Percentiles rank a stretch among this genome's conserved stretches.
These are phyloP conservation scores for Cyclostephanos tholiformis DNA, from an alignment of 108 stramenopile species.

Conservation along the genomic window DNA sequence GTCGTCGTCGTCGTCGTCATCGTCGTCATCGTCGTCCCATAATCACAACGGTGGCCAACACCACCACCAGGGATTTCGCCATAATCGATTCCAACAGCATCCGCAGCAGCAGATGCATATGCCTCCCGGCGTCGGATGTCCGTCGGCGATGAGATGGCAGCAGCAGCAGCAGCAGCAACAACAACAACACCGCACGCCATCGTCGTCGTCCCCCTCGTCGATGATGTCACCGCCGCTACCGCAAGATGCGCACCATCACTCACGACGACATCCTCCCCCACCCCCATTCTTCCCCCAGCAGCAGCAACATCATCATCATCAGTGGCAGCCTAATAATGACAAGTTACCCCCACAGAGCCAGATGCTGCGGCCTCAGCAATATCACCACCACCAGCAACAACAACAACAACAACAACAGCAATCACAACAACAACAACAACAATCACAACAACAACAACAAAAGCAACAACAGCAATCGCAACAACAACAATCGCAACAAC, in stretches of 20 bases:
- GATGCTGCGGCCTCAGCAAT: not conserved
- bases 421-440: not conserved
- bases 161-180: not conserved
- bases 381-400: conserved; percentile 1
- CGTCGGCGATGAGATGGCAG: not conserved
- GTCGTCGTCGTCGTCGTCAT: no score
- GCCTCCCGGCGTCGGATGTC: not conserved
- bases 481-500: conserved; percentile 7
- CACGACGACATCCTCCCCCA: no score
- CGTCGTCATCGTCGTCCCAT: no score
- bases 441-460: no score
- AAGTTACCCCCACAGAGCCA: not conserved
- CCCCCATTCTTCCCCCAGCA: not conserved
- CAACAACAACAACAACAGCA: not conserved
- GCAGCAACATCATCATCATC: not conserved
- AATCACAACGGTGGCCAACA: not conserved
- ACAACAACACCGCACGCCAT: not conserved
- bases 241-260: no score
- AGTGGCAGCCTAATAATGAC: not conserved
- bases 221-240: no score
- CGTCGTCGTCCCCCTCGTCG: no score
- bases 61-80: conserved; percentile 12
- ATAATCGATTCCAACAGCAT: conserved; percentile 21
- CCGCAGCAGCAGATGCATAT: not conserved
- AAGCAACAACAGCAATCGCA: not conserved